Evolutionary conservation across 768 basidiomycete genomes (phyloP).

Genomic region (Ramaria rubella): DNA sequence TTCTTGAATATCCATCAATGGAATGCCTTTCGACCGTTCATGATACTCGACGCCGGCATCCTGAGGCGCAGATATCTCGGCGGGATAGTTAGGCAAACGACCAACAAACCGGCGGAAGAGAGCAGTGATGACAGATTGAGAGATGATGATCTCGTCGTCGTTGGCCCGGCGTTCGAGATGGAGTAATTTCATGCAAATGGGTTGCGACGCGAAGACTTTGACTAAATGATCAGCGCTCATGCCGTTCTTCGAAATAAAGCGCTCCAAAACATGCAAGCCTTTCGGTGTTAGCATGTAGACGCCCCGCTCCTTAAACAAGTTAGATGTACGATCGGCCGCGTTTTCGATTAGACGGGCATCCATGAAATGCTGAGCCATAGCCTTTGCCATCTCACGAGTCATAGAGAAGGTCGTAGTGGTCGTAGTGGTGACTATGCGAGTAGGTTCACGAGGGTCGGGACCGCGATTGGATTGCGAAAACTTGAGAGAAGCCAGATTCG

Average conservation of each 20-base stretch:
- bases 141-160: slow-evolving; percentile 97
- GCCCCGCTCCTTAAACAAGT: slow-evolving; percentile 95
- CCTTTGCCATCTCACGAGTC: slow-evolving; percentile 99
- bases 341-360: slow-evolving; percentile 97
- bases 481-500: slow-evolving; percentile 90
- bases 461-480: slow-evolving; percentile 99
- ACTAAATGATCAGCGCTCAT: slow-evolving; percentile 92
- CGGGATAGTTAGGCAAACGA: slow-evolving; percentile 71
- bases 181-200: slow-evolving; percentile 95
- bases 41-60: slow-evolving; percentile 64
- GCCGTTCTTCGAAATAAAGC: slow-evolving; percentile 99
- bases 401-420: slow-evolving; percentile 99
- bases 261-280: slow-evolving; percentile 95
- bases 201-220: slow-evolving; percentile 82
- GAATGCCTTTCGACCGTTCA: slow-evolving; percentile 70
- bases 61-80: slow-evolving; percentile 38
- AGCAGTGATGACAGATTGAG: slow-evolving; percentile 87
- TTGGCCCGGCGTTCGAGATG: slow-evolving; percentile 88
- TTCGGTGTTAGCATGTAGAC: slow-evolving; percentile 95
- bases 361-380: slow-evolving; percentile 99
- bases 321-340: slow-evolving; percentile 80
- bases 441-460: slow-evolving; percentile 95
- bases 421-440: slow-evolving; percentile 96
- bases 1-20: slow-evolving; percentile 65
- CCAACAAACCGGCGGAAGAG: slow-evolving; percentile 95